Conservation (phyloP, 768 basidiomycete species). For the Clitopilus hobsonii region DNA sequence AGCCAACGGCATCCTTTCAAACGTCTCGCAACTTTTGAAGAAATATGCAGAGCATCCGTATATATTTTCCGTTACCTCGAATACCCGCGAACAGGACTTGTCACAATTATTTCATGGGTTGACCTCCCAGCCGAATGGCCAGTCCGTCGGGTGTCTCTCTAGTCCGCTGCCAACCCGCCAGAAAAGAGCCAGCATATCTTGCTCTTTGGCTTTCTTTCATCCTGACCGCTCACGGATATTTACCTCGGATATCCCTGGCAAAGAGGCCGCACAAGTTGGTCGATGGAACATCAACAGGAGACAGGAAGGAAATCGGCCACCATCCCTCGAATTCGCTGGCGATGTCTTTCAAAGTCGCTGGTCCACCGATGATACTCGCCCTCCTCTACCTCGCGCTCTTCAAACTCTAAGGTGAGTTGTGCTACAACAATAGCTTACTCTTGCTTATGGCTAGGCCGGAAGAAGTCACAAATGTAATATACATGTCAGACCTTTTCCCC, state of each 20-base stretch:
- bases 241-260: conserved; percentile 60
- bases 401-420: conserved; percentile 28
- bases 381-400: conserved; percentile 34
- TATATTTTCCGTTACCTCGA: conserved; percentile 48
- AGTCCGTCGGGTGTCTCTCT: conserved; percentile 59
- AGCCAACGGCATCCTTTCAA: conserved; percentile 26
- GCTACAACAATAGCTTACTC: neutral
- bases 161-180: conserved; percentile 34
- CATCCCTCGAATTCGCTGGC: conserved; percentile 1
- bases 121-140: conserved; percentile 22
- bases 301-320: conserved; percentile 16
- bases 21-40: conserved; percentile 25
- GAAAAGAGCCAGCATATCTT: conserved; percentile 31
- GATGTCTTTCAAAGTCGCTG: conserved; percentile 44
- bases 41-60: conserved; percentile 32
- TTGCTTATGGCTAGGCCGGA: conserved; percentile 11
- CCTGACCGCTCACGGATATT: conserved; percentile 41
- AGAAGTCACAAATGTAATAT: conserved; percentile 36
- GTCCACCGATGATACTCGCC: conserved; percentile 23
- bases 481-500: conserved; percentile 53
- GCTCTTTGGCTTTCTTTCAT: conserved; percentile 56
- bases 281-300: conserved; percentile 62
- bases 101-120: conserved; percentile 34
- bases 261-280: conserved; percentile 58
- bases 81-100: conserved; percentile 31